Evolutionary conservation across 768 basidiomycete genomes (phyloP).

Genomic region (Amanita exitialis): DNA sequence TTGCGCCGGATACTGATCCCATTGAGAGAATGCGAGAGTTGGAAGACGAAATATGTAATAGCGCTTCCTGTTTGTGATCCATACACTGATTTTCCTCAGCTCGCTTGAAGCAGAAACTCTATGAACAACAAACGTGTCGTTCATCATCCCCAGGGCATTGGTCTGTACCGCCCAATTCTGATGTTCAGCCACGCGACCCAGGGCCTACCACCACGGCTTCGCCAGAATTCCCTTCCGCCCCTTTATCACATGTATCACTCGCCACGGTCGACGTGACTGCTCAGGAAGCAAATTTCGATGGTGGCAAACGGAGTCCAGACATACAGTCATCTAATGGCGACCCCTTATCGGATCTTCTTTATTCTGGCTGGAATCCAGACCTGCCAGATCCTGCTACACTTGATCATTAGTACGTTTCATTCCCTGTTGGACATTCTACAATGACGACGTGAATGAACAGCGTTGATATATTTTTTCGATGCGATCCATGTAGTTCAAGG

Average conservation of each 20-base stretch:
- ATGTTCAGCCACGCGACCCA: constrained; percentile 11
- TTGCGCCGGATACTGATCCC: constrained; percentile 74
- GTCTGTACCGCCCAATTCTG: constrained; percentile 8
- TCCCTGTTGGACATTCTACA: constrained; percentile 5
- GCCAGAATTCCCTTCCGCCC: constrained; percentile 24
- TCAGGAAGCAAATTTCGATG: constrained; percentile 21
- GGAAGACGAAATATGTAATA: constrained; percentile 65
- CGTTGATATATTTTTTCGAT: constrained; percentile 81
- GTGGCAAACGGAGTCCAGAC: constrained; percentile 46
- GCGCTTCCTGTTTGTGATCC: not conserved
- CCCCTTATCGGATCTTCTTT: constrained; percentile 55
- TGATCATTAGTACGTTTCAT: constrained; percentile 59
- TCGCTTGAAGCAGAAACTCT: constrained; percentile 51
- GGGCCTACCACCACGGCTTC: constrained; percentile 13
- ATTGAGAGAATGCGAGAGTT: constrained; percentile 66
- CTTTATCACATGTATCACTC: constrained; percentile 35
- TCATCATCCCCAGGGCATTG: constrained; percentile 28
- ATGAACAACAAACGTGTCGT: constrained; percentile 35
- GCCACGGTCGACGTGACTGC: constrained; percentile 30
- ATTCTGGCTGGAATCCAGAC: constrained; percentile 80
- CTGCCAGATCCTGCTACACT: constrained; percentile 67
- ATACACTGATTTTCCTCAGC: constrained; percentile 26
- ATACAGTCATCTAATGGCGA: constrained; percentile 29
- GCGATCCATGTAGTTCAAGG: constrained; percentile 79
- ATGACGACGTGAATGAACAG: constrained; percentile 25